phyloP scores from a whole-genome alignment of 805 yeast species.

The Ogataea chonburiensis region DNA sequence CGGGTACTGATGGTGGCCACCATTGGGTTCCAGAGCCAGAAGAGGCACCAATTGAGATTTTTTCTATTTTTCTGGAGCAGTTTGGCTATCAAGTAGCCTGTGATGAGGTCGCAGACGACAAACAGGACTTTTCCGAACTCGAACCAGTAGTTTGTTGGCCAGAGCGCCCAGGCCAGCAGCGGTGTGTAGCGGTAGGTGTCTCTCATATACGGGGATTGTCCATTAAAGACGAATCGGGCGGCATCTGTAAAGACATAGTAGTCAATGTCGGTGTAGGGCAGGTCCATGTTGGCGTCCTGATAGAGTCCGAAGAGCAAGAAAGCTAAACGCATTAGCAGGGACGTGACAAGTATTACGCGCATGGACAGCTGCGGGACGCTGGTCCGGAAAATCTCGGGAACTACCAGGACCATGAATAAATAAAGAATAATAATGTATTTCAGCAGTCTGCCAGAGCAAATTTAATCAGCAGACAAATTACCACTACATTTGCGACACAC shows the following conservation, averaged over 20 bases:
- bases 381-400: conserved; percentile 1
- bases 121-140: conserved; percentile 81
- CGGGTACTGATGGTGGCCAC: conserved; percentile 89
- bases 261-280: conserved; percentile 92
- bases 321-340: conserved; percentile 46
- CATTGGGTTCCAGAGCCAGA: conserved; percentile 95
- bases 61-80: conserved; percentile 31
- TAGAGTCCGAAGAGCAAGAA: conserved; percentile 79
- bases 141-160: conserved; percentile 62
- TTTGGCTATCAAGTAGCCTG: conserved; percentile 63
- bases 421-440: too few species aligned
- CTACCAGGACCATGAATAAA: conserved; percentile 15
- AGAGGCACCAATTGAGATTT: conserved; percentile 19
- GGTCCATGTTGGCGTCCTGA: conserved; percentile 77
- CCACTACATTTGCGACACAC: too few species aligned
- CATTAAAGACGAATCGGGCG: conserved; percentile 59
- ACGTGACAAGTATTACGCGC: conserved; percentile 16
- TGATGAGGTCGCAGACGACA: conserved; percentile 71
- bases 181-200: conserved; percentile 96
- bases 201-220: conserved; percentile 70
- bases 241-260: conserved; percentile 95
- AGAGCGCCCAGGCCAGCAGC: conserved; percentile 74
- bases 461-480: too few species aligned
- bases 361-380: conserved; percentile 14
- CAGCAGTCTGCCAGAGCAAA: too few species aligned